Percentiles rank a stretch among this genome's conserved stretches.
phyloP scores from a whole-genome alignment of 164 flowering plant genomes.

The Litsea cubeba region DNA sequence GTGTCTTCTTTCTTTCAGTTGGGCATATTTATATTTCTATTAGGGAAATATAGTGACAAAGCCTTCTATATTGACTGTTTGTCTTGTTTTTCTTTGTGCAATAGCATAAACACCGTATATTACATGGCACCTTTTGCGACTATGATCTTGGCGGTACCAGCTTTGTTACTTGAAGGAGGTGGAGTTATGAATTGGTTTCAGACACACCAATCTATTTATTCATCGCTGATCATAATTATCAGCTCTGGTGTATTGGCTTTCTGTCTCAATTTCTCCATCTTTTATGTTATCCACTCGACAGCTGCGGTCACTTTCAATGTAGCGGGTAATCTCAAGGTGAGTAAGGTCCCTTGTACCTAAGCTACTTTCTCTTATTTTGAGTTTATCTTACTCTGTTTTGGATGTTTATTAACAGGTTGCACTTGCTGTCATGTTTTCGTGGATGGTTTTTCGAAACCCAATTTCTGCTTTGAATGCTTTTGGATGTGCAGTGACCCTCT shows the following conservation, averaged over 20 bases:
- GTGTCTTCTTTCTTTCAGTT: not conserved
- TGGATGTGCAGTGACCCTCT: slow-evolving; percentile 82
- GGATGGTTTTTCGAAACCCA: slow-evolving; percentile 89
- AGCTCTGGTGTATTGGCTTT: slow-evolving; percentile 87
- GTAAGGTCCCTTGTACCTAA: not conserved
- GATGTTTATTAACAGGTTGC: slow-evolving; percentile 60
- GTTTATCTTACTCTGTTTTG: not conserved
- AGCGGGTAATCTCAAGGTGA: slow-evolving; percentile 99
- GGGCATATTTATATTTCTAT: too few species aligned
- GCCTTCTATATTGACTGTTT: not conserved
- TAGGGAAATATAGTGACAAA: too few species aligned
- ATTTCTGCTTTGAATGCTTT: slow-evolving; percentile 74
- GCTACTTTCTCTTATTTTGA: not conserved
- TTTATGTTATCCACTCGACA: slow-evolving; percentile 95
- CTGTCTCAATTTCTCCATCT: slow-evolving; percentile 96
- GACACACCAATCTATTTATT: slow-evolving; percentile 38
- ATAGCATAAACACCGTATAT: slow-evolving; percentile 91
- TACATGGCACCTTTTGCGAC: slow-evolving; percentile 99
- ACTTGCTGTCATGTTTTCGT: slow-evolving; percentile 81
- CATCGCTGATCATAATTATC: slow-evolving; percentile 68
- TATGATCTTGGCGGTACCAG: slow-evolving; percentile 87
- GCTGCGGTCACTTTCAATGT: slow-evolving; percentile 97
- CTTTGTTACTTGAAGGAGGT: slow-evolving; percentile 77
- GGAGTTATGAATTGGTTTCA: slow-evolving; percentile 73
- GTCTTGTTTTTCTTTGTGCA: slow-evolving; percentile 1